phyloP scores from a whole-genome alignment of 2,329 filamentous ascomycete genomes.

The Penicillium psychrosexuale region DNA sequence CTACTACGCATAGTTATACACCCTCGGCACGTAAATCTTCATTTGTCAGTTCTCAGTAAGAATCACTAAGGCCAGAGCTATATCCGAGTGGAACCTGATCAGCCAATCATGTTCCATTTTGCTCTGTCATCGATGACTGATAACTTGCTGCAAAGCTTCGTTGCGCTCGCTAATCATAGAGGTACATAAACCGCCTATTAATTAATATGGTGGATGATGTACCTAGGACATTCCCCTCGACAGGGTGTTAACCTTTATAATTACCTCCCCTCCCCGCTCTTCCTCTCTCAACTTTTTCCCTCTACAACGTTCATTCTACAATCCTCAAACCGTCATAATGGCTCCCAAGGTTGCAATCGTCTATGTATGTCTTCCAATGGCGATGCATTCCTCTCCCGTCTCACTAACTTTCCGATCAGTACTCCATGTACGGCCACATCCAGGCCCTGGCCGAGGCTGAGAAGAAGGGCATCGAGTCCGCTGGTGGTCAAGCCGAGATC shows the following conservation, averaged over 20 bases:
- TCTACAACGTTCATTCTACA: not conserved
- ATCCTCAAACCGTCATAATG: slow-evolving; percentile 55
- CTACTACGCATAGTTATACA: not conserved
- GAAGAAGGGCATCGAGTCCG: slow-evolving; percentile 82
- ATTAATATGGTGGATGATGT: slow-evolving; percentile 2
- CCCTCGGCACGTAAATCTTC: not conserved
- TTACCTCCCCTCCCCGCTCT: slow-evolving; percentile 8
- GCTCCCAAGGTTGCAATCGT: slow-evolving; percentile 90
- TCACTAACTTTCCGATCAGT: slow-evolving; percentile 51
- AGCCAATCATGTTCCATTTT: slow-evolving; percentile 13
- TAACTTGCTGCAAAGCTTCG: slow-evolving; percentile 11
- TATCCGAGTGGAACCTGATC: slow-evolving; percentile 10
- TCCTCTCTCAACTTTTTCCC: not conserved
- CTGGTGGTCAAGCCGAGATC: slow-evolving; percentile 76
- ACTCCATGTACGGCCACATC: slow-evolving; percentile 94
- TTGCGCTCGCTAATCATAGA: slow-evolving; percentile 12
- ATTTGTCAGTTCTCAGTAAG: slow-evolving; percentile 40
- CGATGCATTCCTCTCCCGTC: slow-evolving; percentile 9
- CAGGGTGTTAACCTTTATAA: slow-evolving; percentile 10
- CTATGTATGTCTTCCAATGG: slow-evolving; percentile 59
- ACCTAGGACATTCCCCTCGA: not conserved
- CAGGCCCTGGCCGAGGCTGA: slow-evolving; percentile 80
- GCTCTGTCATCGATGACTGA: slow-evolving; percentile 32
- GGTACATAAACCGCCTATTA: slow-evolving; percentile 4
- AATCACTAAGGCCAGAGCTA: slow-evolving; percentile 24